Evolutionary conservation across 139 green algal genomes (phyloP).

Genomic region (Chlamydomonas asymmetrica): DNA sequence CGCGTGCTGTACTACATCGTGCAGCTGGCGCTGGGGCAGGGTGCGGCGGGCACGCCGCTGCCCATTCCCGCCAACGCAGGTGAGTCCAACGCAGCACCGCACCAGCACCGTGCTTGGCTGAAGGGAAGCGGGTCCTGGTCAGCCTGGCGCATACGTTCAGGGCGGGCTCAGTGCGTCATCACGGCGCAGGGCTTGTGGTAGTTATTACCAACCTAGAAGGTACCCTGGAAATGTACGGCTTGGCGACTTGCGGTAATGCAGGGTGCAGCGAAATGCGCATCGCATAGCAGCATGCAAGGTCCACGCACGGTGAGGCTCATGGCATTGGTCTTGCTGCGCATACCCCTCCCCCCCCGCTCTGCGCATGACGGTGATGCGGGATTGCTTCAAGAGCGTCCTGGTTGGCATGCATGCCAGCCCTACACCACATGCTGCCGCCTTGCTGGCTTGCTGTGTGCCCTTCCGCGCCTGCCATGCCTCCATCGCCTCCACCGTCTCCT

Average conservation of each 20-base stretch:
- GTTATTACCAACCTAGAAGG: not conserved
- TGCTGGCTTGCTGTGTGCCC: not conserved
- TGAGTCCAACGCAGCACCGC: not conserved
- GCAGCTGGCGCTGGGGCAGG: conserved; percentile 59
- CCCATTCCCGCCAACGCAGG: conserved; percentile 34
- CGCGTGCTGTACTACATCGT: conserved; percentile 63
- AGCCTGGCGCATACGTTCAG: not conserved
- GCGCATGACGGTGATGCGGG: too few species aligned
- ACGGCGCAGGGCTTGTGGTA: too few species aligned
- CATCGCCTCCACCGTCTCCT: not conserved
- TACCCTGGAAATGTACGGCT: not conserved
- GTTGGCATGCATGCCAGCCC: too few species aligned
- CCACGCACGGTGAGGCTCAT: too few species aligned
- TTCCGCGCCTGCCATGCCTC: too few species aligned
- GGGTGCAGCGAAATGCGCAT: too few species aligned
- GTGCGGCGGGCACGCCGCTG: conserved; percentile 61
- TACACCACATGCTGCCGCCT: not conserved
- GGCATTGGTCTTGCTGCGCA: too few species aligned
- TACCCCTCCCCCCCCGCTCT: too few species aligned
- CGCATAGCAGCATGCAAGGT: too few species aligned
- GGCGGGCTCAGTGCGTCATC: not conserved
- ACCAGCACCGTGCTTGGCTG: not conserved
- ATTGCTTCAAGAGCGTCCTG: too few species aligned
- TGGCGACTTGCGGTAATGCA: not conserved
- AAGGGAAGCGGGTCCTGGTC: not conserved